Evolutionary conservation across 495 filamentous ascomycete species (phyloP), one percentile per base, ranked within the genome.

Genomic region (Achaetomiella virescens): DNA sequence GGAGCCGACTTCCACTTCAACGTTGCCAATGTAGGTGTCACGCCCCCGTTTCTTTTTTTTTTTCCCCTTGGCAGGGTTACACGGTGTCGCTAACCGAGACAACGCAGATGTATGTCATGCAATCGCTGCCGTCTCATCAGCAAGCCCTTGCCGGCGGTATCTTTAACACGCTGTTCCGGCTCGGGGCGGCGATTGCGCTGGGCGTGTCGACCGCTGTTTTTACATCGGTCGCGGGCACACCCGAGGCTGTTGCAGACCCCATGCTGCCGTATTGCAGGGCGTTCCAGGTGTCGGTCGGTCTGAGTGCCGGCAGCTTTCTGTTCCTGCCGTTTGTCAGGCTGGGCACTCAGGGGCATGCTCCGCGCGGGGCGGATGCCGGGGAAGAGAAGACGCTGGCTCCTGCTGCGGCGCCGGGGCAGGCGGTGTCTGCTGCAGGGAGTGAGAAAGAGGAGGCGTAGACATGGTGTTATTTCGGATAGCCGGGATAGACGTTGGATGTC

Each of bases 1-100:
- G 80, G 80, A 6, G 79, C 78, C 12, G 81, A 84, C 64, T 74
- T 80, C 12, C 78, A 83, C 55, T 84, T 84, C 66, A 83, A 82
- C 47, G 80, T 84, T 35, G 75, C 76, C 6, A 84, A 84, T 61
- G 79, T 82, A 46, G 66, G 76, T 66, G 31, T 21, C 33, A n/a
- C n/a, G n/a, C n/a, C n/a, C n/a, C n/a, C n/a, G n/a, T n/a, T n/a
- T n/a, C n/a, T n/a, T n/a, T 42, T 45, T 31, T 25, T 50, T 40
- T 17, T 22, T 52, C 15, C 17, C 0, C 11, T 38, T 50, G 11
- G 2, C 0, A 27, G 38, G 10, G 18, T 52, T 35, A 55, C 37
- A 17, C 6, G 9, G 22, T 25, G 20, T 1, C 65, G 15, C 25
- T 33, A 24, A 36, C 45, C 2, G 27, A 10, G 2, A 21, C 3